These are phyloP conservation scores for Phytophthora palmivora DNA, from an alignment of 352 stramenopile genomes.

Conservation along the genomic window DNA sequence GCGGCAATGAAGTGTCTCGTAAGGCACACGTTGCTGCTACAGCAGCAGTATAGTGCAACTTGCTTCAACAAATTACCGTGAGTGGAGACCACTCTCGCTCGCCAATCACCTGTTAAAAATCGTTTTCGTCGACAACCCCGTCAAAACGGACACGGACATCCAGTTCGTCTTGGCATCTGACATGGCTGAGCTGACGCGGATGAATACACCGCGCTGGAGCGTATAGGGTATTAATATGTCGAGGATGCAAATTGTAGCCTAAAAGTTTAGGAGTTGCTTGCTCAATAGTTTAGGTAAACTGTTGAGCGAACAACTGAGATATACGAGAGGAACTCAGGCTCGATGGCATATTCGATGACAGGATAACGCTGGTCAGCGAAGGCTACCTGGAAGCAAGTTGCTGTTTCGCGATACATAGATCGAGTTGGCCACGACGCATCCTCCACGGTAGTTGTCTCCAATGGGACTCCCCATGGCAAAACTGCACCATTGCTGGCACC, in stretches of 20 bases:
- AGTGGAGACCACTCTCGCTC: conserved; percentile 8
- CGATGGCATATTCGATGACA: background rate
- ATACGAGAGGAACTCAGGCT: background rate
- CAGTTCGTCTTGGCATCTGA: conserved; percentile 12
- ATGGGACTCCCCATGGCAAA: conserved; percentile 20
- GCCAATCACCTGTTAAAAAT: conserved; percentile 21
- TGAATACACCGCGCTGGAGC: background rate
- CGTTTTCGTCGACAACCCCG: conserved; percentile 20
- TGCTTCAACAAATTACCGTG: background rate
- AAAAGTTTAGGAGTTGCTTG: too few species aligned
- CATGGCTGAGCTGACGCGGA: conserved; percentile 8
- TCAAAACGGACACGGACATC: conserved; percentile 2
- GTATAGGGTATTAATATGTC: background rate
- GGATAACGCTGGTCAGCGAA: conserved; percentile 6
- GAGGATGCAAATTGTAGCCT: too few species aligned
- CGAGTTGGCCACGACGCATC: conserved; percentile 11
- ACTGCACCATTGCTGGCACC: background rate
- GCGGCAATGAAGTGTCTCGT: background rate
- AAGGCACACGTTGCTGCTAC: background rate
- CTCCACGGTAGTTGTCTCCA: conserved; percentile 21
- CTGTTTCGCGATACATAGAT: conserved; percentile 5
- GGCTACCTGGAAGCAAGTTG: too few species aligned
- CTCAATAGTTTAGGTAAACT: too few species aligned
- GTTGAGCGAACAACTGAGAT: too few species aligned
- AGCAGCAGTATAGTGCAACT: background rate